A percentile compares a stretch with the other conserved stretches of the same genome.
Evolutionary conservation across 306 rosid genomes (phyloP).

Genomic region (Cucumis cinereus): DNA sequence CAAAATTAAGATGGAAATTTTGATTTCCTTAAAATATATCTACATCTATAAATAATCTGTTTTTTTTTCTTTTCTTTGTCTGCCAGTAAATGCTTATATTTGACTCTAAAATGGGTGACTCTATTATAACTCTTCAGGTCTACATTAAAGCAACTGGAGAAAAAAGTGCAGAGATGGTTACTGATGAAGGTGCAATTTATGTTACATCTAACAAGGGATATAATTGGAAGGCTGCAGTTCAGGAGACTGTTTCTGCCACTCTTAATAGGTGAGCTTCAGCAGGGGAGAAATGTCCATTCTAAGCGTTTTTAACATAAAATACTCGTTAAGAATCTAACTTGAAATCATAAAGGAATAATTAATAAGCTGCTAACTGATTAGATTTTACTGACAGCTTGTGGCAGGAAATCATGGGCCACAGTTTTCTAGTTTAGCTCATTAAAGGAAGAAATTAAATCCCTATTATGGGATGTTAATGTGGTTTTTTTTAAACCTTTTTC

Average conservation of each 20-base stretch:
- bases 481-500: constrained; percentile 41
- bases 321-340: background rate
- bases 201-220: constrained; percentile 83
- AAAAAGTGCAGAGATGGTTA: constrained; percentile 95
- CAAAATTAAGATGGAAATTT: background rate
- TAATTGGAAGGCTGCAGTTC: constrained; percentile 96
- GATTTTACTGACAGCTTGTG: background rate
- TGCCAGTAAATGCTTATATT: background rate
- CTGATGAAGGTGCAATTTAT: constrained; percentile 92
- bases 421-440: background rate
- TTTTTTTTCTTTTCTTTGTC: background rate
- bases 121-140: constrained; percentile 38
- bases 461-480: background rate
- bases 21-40: background rate
- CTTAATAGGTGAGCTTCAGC: constrained; percentile 59
- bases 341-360: background rate
- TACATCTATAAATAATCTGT: background rate
- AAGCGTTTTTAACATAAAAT: background rate
- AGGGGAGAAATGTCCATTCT: background rate
- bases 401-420: background rate
- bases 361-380: background rate
- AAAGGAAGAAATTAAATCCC: background rate
- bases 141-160: constrained; percentile 89
- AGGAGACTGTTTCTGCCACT: constrained; percentile 96
- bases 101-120: background rate